Base-by-base conservation (phyloP, 2,329 filamentous ascomycete species). In the Hypoxylon sp. region DNA sequence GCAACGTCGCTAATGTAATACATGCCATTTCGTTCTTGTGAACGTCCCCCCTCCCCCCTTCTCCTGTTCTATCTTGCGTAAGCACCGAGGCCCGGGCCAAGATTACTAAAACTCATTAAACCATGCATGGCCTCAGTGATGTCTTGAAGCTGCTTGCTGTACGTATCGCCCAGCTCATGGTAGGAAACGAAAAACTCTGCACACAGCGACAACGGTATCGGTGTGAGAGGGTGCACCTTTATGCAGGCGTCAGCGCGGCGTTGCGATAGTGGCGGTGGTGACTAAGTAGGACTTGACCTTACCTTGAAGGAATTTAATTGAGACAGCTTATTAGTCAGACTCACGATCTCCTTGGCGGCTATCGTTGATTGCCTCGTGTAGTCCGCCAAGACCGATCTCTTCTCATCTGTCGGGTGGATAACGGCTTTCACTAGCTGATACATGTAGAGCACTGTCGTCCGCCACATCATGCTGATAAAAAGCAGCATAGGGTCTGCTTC, bases 381-480 rank as follows among this genome's bases (percentile, higher is more conserved):
- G 30, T 72, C 70, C 13, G 62, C 49, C 35, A 72, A 37, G 40
- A 33, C 40, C 13, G 64, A 48, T 50, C 64, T 64, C 62, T 70
- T 72, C 31, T 72, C 70, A 2, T 72, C 70, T 13, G 64, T 25
- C 17, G 67, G 51, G 14, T 65, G 64, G 42, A 68, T 55, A 31
- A 59, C 49, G 11, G 64, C 49, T 33, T 70, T 70, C 25, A 68
- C 22, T 10, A 72, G 51, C 49, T 72, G 70, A 25, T 70, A 68
- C 60, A 70, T 67, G 64, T 70, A 72, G 31, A 72, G 64, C 0
- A 72, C 61, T 6, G 68, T 62, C 40, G 70, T 72, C 22, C 68
- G 64, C 70, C 70, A 72, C 68, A 72, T 72, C 67, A 72, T 70
- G 68, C 67, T 62, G 33, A 72, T 72, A 33, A 72, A 72, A 40